These are phyloP conservation scores for Carpinus viminea DNA, from an alignment of 306 rosid genomes.

Conservation along the genomic window DNA sequence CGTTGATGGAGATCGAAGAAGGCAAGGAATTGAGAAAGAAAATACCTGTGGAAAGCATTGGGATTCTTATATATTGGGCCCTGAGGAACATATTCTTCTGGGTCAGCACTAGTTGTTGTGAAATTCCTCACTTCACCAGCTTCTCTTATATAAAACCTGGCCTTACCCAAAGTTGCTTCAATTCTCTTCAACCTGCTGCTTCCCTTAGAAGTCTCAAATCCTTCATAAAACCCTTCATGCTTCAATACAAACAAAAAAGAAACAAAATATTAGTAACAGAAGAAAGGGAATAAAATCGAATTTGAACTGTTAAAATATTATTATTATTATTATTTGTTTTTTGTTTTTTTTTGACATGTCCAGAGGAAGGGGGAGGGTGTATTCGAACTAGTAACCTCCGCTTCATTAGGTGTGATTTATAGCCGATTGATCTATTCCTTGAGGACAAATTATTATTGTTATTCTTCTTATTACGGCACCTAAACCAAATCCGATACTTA, in stretches of 20 bases:
- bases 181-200: slow-evolving; percentile 28
- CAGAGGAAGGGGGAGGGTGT: too few species aligned
- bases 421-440: too few species aligned
- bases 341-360: too few species aligned
- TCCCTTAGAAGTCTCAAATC: slow-evolving; percentile 8
- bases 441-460: too few species aligned
- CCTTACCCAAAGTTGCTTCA: slow-evolving; percentile 46
- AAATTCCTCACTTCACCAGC: slow-evolving; percentile 34
- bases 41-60: slow-evolving; percentile 51
- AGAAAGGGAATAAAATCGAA: too few species aligned
- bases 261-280: not conserved
- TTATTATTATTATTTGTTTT: too few species aligned
- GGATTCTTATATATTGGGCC: slow-evolving; percentile 54
- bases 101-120: slow-evolving; percentile 37
- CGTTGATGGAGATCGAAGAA: not conserved
- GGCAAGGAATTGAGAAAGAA: not conserved
- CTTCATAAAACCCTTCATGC: slow-evolving; percentile 19
- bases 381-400: too few species aligned
- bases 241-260: slow-evolving; percentile 5
- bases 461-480: too few species aligned
- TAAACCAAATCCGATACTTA: slow-evolving; percentile 1
- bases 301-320: too few species aligned
- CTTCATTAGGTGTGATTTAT: too few species aligned
- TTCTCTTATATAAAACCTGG: slow-evolving; percentile 49
- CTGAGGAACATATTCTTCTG: slow-evolving; percentile 55